Base-by-base conservation (phyloP, 2,329 filamentous ascomycete genomes). In the Ceratocystis cacaofunesta region DNA sequence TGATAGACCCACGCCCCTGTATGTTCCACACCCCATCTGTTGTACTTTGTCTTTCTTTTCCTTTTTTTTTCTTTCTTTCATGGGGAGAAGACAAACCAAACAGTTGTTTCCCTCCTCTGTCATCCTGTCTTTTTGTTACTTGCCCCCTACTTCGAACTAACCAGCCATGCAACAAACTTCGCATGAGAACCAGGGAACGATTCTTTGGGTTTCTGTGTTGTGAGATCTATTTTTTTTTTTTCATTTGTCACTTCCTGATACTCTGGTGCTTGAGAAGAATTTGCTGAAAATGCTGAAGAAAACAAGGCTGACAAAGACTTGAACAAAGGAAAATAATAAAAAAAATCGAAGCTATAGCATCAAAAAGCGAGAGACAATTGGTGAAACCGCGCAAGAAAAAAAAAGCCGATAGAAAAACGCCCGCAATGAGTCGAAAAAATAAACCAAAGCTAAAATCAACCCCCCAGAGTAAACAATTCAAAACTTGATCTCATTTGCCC, bases 361-460 rank as follows among this genome's bases (percentile, higher is more conserved):
- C 36, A 28, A 61, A 63, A 50, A 50, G 25, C 41, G 30, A 63
- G 36, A 63, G 46, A 57, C 30, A 30, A 63, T 36, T 36, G 43
- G 41, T 46, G 22, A 52, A 32, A 41, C 55, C 7, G 44, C 25
- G 46, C 43, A 58, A 32, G 48, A 25, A 50, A 48, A 19, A 19
- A 57, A 55, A 28, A 41, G 22, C 25, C n/a, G 30, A 64, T 44
- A 65, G 48, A 58, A 36, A 36, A 58, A 58, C 55, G 55, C 55
- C 55, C 17, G 55, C 55, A 58, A 61, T 61, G 32, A 67, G 65
- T 28, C 17, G 30, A 32, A 66, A 62, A 62, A 22, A 57, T 22
- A 61, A 65, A 62, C 55, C 66, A 65, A 60, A 60, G 48, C 44
- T 61, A 6, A 60, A 64, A 41, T 10, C 4, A 52, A 68, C 69